Conservation (phyloP, 495 filamentous ascomycete genomes). For the Lichina pygmaea region DNA sequence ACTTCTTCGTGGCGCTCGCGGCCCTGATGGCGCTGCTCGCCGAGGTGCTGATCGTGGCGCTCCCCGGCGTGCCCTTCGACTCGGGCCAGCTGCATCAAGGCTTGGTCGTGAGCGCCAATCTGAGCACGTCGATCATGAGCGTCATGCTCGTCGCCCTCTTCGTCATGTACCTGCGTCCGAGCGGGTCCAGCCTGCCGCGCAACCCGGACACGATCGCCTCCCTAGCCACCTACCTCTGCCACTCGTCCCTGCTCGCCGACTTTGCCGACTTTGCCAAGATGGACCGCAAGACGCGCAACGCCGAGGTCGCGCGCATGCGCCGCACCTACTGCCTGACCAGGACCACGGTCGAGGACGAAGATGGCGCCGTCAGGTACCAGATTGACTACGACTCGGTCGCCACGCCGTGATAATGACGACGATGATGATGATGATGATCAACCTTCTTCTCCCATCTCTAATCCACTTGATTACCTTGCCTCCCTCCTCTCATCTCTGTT, state of each 20-base stretch:
- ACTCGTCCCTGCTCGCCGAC: background rate
- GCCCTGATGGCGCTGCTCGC: constrained; percentile 3
- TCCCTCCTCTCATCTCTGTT: too few species aligned
- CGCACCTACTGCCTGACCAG: background rate
- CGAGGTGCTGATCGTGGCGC: constrained; percentile 2
- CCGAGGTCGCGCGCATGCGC: background rate
- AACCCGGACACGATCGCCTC: background rate
- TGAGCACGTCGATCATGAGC: constrained; percentile 1
- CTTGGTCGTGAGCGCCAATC: background rate
- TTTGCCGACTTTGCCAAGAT: background rate
- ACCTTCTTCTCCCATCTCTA: too few species aligned
- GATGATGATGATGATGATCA: too few species aligned
- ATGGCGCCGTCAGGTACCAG: too few species aligned
- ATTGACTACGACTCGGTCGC: too few species aligned
- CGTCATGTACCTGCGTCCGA: background rate
- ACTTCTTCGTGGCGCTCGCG: constrained; percentile 1
- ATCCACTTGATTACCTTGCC: too few species aligned
- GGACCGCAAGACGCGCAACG: background rate
- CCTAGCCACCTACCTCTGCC: background rate
- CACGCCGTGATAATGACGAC: too few species aligned
- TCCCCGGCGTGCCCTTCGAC: constrained; percentile 2
- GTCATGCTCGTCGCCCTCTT: constrained; percentile 1
- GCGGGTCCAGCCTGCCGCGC: background rate
- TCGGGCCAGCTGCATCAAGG: background rate
- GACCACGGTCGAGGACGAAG: too few species aligned